These are phyloP conservation scores for Pseudogymnoascus sp. DNA, from an alignment of 2,329 filamentous ascomycete species.

Conservation along the genomic window DNA sequence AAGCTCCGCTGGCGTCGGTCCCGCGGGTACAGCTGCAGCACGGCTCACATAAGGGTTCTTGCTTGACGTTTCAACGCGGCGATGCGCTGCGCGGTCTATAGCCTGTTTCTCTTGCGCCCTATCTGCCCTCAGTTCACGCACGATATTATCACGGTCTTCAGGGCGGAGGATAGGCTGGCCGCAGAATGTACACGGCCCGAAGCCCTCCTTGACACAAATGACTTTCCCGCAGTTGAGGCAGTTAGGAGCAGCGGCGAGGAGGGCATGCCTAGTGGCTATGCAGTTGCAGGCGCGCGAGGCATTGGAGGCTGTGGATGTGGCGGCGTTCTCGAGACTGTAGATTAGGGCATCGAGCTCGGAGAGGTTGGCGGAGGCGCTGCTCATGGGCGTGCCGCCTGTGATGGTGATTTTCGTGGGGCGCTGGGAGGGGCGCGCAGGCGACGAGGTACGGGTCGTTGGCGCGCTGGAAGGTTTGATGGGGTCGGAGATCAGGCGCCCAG, in stretches of 20 bases:
- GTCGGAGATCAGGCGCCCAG: conserved; percentile 78
- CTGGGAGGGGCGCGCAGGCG: conserved; percentile 41
- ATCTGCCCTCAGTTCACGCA: conserved; percentile 74
- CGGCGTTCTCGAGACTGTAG: conserved; percentile 80
- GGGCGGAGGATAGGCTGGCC: conserved; percentile 62
- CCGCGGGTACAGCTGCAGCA: neutral
- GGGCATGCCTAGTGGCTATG: conserved; percentile 77
- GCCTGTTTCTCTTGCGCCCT: conserved; percentile 81
- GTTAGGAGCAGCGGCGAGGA: conserved; percentile 87
- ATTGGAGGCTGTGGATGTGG: conserved; percentile 64
- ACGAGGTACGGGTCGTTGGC: conserved; percentile 44
- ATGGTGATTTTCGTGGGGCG: conserved; percentile 59
- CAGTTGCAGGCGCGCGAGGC: conserved; percentile 71
- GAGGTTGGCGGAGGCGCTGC: conserved; percentile 67
- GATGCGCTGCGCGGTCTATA: conserved; percentile 64
- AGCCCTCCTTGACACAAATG: conserved; percentile 85
- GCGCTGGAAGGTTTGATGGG: conserved; percentile 48
- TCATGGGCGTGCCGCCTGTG: conserved; percentile 72
- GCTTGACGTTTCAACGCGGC: conserved; percentile 53
- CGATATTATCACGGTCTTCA: conserved; percentile 75
- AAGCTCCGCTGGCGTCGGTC: conserved; percentile 14
- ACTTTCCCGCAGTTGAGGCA: conserved; percentile 91
- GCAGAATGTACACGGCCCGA: conserved; percentile 92
- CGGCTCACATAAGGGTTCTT: neutral
- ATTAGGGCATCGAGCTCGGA: conserved; percentile 74